Evolutionary conservation across 176 grass and related monocot genomes (phyloP), one percentile per base, ranked within the genome.

Genomic region (Musa beccarii): DNA sequence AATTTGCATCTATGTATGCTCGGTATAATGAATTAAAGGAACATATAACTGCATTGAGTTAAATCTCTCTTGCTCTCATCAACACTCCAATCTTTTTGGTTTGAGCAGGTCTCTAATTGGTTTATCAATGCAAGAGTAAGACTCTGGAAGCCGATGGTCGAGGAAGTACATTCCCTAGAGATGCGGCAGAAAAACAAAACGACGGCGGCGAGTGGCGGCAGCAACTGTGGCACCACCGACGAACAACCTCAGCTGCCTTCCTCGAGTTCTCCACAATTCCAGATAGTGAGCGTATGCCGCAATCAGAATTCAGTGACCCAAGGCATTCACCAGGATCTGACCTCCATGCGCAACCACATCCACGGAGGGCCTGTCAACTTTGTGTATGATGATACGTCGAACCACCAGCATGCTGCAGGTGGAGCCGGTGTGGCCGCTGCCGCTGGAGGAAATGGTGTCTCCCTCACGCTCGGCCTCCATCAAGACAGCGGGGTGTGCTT

Each of bases 121-220:
- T 99, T 99, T 66, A 99, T 99, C 29, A 99, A 99, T 72, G 96
- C 96, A 49, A 92, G 96, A 81, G 96, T 99, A 29, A 80, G 96
- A 52, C 81, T 99, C 14, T 99, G 96, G 96, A 99, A 99, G 83
- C 96, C 96, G 0, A 99, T 99, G 96, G 91, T 99, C 11, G 96
- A 99, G 76, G 96, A 99, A 83, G 90, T 99, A 49, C 96, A 99
- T 79, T 82, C 88, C 79, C 89, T 99, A 0, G 96, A 99, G 77
- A 89, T 89, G 87, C 84, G 87, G 63, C 89, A 95, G 79, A 23
- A 59, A 24, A 91, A 88, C 65, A 82, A 85, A 61, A 75, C 90
- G 0, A 29, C 64, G 21, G 55, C 64, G 21, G 55, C 80, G 1
- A 86, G 87, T 69, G 90, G 86, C 22, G 71, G 72, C n/a, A 80